Conservation (phyloP, 2,329 filamentous ascomycete species). For the Calycina marina region DNA sequence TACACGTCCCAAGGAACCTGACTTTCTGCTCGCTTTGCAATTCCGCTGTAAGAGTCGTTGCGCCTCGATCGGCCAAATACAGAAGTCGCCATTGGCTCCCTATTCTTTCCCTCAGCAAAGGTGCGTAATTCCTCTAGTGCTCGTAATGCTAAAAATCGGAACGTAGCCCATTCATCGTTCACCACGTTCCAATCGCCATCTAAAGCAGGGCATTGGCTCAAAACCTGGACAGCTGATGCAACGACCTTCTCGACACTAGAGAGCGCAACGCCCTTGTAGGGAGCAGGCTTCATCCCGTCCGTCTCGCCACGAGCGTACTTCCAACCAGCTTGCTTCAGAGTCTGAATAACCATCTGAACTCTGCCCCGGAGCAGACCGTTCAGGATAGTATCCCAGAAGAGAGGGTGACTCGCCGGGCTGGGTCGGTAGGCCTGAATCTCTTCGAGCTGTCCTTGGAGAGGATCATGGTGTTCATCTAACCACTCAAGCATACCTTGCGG, state of each 20-base stretch:
- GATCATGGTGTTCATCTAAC: slow-evolving; percentile 62
- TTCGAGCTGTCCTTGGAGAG: slow-evolving; percentile 52
- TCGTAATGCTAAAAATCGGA: slow-evolving; percentile 58
- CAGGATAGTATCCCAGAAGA: slow-evolving; percentile 81
- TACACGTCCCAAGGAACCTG: slow-evolving; percentile 84
- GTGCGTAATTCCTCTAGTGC: slow-evolving; percentile 57
- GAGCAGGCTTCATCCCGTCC: slow-evolving; percentile 37
- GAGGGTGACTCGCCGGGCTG: slow-evolving; percentile 58
- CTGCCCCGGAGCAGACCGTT: slow-evolving; percentile 62
- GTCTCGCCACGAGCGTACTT: slow-evolving; percentile 51
- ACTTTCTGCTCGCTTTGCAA: slow-evolving; percentile 61
- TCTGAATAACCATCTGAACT: slow-evolving; percentile 46
- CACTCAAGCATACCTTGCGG: slow-evolving; percentile 73
- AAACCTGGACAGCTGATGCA: slow-evolving; percentile 49
- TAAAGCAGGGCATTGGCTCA: slow-evolving; percentile 59
- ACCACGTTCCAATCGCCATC: slow-evolving; percentile 69
- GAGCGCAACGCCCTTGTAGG: slow-evolving; percentile 61
- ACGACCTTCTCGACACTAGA: slow-evolving; percentile 62
- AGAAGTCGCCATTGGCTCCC: slow-evolving; percentile 25
- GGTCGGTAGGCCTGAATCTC: slow-evolving; percentile 49
- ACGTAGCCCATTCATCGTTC: slow-evolving; percentile 69
- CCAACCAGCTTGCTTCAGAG: slow-evolving; percentile 67
- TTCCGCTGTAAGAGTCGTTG: slow-evolving; percentile 50
- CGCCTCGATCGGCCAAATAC: slow-evolving; percentile 29
- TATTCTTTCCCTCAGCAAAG: slow-evolving; percentile 62